These are phyloP conservation scores for Xylaria flabelliformis DNA, from an alignment of 495 filamentous ascomycete species.

Conservation along the genomic window DNA sequence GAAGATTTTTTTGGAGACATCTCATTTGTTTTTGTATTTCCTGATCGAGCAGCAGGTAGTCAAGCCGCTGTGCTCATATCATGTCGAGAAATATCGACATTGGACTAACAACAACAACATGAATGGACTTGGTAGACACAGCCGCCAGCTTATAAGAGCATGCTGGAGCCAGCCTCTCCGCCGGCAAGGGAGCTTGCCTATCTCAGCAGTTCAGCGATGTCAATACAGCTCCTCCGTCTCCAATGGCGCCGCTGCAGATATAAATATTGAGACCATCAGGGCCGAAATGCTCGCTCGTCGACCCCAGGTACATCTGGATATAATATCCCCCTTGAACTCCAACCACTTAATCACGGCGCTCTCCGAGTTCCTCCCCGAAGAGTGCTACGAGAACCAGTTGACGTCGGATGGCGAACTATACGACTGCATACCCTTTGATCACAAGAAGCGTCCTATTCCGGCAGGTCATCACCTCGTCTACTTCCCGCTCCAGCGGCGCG, in stretches of 20 bases:
- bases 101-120: conserved; percentile 2
- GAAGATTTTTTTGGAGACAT: not conserved
- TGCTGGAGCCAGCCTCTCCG: not conserved
- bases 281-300: conserved; percentile 49
- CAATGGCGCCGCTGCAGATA: conserved; percentile 4
- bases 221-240: conserved; percentile 25
- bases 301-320: conserved; percentile 66
- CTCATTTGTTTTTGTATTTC: not conserved
- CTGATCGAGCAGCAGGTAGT: not conserved
- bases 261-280: conserved; percentile 30
- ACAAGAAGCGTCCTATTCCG: conserved; percentile 46
- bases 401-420: not conserved
- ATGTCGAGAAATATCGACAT: conserved; percentile 15
- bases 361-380: conserved; percentile 58
- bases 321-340: conserved; percentile 67
- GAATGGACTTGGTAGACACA: conserved; percentile 10
- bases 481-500: conserved; percentile 66
- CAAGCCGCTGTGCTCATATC: not conserved
- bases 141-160: conserved; percentile 4
- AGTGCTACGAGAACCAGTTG: conserved; percentile 4
- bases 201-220: conserved; percentile 16
- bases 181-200: not conserved
- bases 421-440: not conserved
- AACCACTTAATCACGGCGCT: conserved; percentile 71
- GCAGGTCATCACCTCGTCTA: conserved; percentile 76